Base-by-base conservation (phyloP, 169 alveolate genomes). In the Fabrea salina region DNA sequence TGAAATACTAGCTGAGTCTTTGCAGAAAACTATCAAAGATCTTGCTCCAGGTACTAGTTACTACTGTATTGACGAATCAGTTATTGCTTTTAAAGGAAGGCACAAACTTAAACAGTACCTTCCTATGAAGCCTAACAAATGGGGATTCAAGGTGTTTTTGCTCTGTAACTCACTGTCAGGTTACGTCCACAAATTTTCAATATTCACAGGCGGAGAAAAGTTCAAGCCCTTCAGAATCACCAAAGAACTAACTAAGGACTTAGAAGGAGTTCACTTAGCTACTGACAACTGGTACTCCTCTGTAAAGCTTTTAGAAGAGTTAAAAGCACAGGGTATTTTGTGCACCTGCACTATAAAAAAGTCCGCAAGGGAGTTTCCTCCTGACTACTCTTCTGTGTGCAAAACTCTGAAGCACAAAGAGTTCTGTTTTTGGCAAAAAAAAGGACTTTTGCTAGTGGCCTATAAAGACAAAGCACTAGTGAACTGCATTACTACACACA, bases 31-130 rank as follows among this genome's bases (percentile, higher is more conserved):
- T 11, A 44, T 44, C 11, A 44, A 11, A 44, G 53, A n/a, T n/a
- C n/a, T n/a, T n/a, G n/a, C n/a, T n/a, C n/a, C n/a, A n/a, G n/a
- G n/a, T n/a, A n/a, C n/a, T n/a, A n/a, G n/a, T n/a, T n/a, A n/a
- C n/a, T n/a, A n/a, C n/a, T 61, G 72, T 37, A 79, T 79, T 13
- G 85, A 79, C 67, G 85, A 79, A 67, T 49, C 85, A 0, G 51
- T 67, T n/a, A 19, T 67, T 5, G 53, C 19, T 13, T 79, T 79
- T 30, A 79, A 79, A 67, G 80, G 85, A 41, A 79, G 64, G 54
- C 49, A 66, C 67, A 44, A 59, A 11, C 56, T 53, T 75, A 66
- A 54, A 40, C 67, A 37, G 56, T 79, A 64, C 40, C 61, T 64
- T 25, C 84, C 84, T 30, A 50, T 57, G 66, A 76, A 76, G 43